Evolutionary conservation across 495 filamentous ascomycete genomes (phyloP).

Genomic region (Penicillium maclennaniae): DNA sequence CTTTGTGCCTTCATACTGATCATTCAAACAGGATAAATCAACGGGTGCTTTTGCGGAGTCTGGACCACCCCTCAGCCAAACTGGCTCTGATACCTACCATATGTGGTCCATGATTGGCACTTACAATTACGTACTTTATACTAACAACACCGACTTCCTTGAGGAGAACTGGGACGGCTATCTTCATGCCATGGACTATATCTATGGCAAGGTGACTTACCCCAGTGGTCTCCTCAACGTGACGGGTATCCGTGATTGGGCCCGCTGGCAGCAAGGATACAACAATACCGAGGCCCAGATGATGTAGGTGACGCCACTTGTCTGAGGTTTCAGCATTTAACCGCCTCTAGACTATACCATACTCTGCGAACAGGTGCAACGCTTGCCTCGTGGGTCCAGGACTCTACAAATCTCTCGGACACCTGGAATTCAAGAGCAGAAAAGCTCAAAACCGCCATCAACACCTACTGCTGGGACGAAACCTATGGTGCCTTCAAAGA

Average conservation of each 20-base stretch:
- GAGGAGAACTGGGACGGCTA: conserved; percentile 48
- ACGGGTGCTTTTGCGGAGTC: conserved; percentile 54
- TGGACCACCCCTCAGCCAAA: conserved; percentile 54
- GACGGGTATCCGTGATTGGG: conserved; percentile 56
- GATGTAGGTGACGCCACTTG: conserved; percentile 30
- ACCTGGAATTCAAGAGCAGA: conserved; percentile 41
- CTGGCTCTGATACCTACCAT: conserved; percentile 59
- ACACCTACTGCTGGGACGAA: conserved; percentile 49
- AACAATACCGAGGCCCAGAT: conserved; percentile 56
- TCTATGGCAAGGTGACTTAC: conserved; percentile 48
- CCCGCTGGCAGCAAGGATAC: conserved; percentile 48
- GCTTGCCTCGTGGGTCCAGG: conserved; percentile 49
- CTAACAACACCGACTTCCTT: conserved; percentile 51
- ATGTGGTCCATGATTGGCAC: conserved; percentile 62
- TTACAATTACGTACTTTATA: conserved; percentile 59
- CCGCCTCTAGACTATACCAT: conserved; percentile 39
- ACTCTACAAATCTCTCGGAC: conserved; percentile 38
- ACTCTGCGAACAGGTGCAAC: conserved; percentile 46
- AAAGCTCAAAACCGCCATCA: conserved; percentile 39
- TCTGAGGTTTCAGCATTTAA: conserved; percentile 1
- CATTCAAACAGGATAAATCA: conserved; percentile 13
- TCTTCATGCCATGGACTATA: conserved; percentile 50
- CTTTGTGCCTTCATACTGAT: background rate
- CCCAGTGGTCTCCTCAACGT: conserved; percentile 52
- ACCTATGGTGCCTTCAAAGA: conserved; percentile 53